Evolutionary conservation across 148 eudicot species (phyloP).

Genomic region (Cornus suecica): DNA sequence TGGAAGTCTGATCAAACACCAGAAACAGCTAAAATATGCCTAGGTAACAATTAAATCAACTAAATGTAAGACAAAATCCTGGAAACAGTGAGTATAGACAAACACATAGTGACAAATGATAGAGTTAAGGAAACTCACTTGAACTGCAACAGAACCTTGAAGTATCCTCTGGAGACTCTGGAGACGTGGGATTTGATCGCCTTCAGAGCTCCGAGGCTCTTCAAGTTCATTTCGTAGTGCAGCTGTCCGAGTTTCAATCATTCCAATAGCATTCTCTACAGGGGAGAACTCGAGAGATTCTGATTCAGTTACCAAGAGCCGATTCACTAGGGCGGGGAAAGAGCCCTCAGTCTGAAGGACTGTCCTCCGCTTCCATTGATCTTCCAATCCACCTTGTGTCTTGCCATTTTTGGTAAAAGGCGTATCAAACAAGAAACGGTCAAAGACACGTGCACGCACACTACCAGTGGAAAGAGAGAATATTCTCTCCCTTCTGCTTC

Average conservation of each 20-base stretch:
- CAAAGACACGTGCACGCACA: conserved; percentile 96
- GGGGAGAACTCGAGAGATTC: conserved; percentile 99
- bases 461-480: conserved; percentile 95
- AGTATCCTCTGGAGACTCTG: conserved; percentile 99
- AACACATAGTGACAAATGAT: neutral
- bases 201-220: conserved; percentile 98
- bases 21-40: neutral
- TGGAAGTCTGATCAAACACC: neutral
- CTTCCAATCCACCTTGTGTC: conserved; percentile 98
- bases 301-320: conserved; percentile 81
- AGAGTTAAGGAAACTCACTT: conserved; percentile 53
- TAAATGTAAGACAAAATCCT: neutral
- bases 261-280: conserved; percentile 98
- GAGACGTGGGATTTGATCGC: conserved; percentile 97
- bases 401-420: conserved; percentile 98
- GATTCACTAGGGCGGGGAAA: conserved; percentile 93
- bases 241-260: conserved; percentile 98
- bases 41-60: conserved; percentile 1
- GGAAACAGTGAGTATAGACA: neutral
- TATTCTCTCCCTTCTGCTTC: conserved; percentile 97
- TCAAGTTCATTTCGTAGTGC: conserved; percentile 95
- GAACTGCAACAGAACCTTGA: conserved; percentile 99
- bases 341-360: conserved; percentile 97
- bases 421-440: conserved; percentile 93
- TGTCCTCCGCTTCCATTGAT: conserved; percentile 97